Percentiles rank a stretch among this genome's conserved stretches.
Evolutionary conservation across 2,329 filamentous ascomycete genomes (phyloP).

Genomic region (Helicocarpus griseus): DNA sequence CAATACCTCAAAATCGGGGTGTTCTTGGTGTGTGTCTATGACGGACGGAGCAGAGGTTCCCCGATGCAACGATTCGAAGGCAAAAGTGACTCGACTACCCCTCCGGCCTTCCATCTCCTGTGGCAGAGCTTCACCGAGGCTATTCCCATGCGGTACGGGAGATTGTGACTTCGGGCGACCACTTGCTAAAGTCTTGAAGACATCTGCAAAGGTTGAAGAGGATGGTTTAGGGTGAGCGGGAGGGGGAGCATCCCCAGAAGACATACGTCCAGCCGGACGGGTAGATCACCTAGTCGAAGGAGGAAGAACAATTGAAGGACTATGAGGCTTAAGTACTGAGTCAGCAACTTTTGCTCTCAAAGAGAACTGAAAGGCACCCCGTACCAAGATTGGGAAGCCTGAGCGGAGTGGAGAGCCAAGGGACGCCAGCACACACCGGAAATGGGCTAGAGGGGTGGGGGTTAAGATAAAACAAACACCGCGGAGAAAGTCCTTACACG

Average conservation of each 20-base stretch:
- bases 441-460: not conserved
- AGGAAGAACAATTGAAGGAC: not conserved
- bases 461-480: not conserved
- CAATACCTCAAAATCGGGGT: constrained; percentile 30
- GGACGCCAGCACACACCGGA: not conserved
- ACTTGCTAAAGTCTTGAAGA: constrained; percentile 33
- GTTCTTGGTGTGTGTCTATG: constrained; percentile 28
- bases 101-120: constrained; percentile 25
- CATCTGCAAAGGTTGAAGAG: constrained; percentile 32
- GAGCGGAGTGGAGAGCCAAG: constrained; percentile 4
- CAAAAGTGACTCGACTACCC: constrained; percentile 23
- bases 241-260: constrained; percentile 33
- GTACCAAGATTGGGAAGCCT: not conserved
- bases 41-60: constrained; percentile 26
- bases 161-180: constrained; percentile 31
- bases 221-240: constrained; percentile 26
- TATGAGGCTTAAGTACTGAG: not conserved
- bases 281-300: not conserved
- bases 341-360: not conserved
- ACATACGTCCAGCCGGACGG: constrained; percentile 25
- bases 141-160: constrained; percentile 24
- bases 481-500: not conserved
- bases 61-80: constrained; percentile 34
- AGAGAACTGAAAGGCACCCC: not conserved
- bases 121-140: constrained; percentile 21